Evolutionary conservation across 2,329 filamentous ascomycete species (phyloP).

Genomic region (Cladosporium sp.): DNA sequence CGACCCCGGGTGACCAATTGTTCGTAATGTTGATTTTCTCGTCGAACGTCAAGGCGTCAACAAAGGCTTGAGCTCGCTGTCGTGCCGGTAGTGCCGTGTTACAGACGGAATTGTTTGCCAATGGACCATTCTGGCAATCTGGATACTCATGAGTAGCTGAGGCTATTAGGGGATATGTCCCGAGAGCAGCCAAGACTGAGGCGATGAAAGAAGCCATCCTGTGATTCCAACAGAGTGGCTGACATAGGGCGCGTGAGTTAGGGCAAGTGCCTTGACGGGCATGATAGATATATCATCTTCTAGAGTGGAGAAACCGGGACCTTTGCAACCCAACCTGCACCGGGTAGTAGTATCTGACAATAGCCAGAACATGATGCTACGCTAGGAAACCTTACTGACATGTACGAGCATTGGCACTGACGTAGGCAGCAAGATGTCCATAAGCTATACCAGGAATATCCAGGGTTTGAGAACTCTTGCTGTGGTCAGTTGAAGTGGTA

Average conservation of each 20-base stretch:
- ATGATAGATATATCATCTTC: not conserved
- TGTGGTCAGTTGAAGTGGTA: no score
- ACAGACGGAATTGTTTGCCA: slow-evolving; percentile 48
- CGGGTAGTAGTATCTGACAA: not conserved
- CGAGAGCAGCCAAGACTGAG: not conserved
- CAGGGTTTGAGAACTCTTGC: no score
- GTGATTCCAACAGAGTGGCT: not conserved
- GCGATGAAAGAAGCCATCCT: not conserved
- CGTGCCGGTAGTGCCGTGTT: slow-evolving; percentile 37
- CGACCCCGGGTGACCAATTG: slow-evolving; percentile 46
- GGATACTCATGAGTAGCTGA: slow-evolving; percentile 28
- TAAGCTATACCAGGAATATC: no score
- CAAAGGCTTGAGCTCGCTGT: slow-evolving; percentile 39
- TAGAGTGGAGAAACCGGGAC: not conserved
- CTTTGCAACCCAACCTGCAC: not conserved
- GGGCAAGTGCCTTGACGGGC: not conserved
- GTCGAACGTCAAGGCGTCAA: slow-evolving; percentile 42
- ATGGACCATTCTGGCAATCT: slow-evolving; percentile 47
- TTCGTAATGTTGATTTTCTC: slow-evolving; percentile 47
- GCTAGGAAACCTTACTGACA: not conserved
- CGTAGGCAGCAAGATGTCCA: not conserved
- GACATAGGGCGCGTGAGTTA: not conserved
- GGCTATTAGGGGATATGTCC: not conserved
- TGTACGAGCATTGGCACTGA: slow-evolving; percentile 4
- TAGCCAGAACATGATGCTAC: slow-evolving; percentile 2